Percentiles rank a stretch among this genome's conserved stretches.
These are phyloP conservation scores for Dactylellina drechsleri DNA, from an alignment of 2,329 filamentous ascomycete species.

Conservation along the genomic window DNA sequence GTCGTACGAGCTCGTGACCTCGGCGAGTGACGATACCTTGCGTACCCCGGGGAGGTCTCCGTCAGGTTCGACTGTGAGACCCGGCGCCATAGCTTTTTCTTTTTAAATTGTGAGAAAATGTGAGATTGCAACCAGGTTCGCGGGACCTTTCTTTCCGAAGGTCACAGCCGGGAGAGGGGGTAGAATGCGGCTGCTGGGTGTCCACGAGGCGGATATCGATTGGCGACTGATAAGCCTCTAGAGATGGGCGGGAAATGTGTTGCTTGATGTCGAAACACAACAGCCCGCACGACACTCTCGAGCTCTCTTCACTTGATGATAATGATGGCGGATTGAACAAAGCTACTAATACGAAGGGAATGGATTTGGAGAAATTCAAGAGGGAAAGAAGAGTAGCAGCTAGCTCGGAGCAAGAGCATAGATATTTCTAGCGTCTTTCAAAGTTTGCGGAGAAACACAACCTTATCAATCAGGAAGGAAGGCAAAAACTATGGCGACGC, in stretches of 20 bases:
- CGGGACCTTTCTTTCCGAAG: background rate
- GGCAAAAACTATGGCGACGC: conserved; percentile 51
- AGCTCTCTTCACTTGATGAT: too few species aligned
- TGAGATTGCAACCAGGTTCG: background rate
- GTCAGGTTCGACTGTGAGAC: conserved; percentile 65
- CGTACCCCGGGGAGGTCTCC: conserved; percentile 64
- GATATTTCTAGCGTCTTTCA: conserved; percentile 10
- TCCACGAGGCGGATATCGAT: conserved; percentile 20
- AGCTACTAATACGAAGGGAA: conserved; percentile 1
- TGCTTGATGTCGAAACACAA: conserved; percentile 35
- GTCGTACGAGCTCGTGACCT: conserved; percentile 80
- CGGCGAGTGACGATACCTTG: conserved; percentile 64
- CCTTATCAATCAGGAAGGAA: conserved; percentile 51
- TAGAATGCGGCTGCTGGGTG: conserved; percentile 8
- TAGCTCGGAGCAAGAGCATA: background rate
- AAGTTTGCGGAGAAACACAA: conserved; percentile 48
- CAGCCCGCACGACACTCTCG: conserved; percentile 4
- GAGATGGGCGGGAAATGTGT: conserved; percentile 19
- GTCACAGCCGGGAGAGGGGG: conserved; percentile 2
- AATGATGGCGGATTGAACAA: background rate
- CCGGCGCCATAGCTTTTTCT: conserved; percentile 67
- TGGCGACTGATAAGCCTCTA: conserved; percentile 27
- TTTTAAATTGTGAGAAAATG: background rate
- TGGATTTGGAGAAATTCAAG: background rate
- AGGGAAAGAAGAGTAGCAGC: conserved; percentile 7